Base-by-base conservation (phyloP, 345 rosid genomes). In the Erysimum cheiranthoides region DNA sequence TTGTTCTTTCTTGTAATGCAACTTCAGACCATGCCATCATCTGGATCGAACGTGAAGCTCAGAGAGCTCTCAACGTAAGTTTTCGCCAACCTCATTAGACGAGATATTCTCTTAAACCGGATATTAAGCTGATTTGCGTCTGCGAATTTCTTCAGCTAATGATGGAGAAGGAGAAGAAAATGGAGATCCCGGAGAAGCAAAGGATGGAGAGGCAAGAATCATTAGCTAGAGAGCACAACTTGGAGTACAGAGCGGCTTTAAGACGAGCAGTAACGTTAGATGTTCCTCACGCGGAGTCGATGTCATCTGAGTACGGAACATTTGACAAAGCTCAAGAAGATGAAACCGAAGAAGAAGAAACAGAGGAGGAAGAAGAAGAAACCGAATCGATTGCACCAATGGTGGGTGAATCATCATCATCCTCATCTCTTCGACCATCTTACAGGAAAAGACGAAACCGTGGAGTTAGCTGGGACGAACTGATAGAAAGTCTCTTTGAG, bases 1-100 rank as follows among this genome's bases (percentile, higher is more conserved):
- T 92, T 32, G 97, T 95, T 76, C 89, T 95, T 43, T 90, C 97
- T 68, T 95, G 95, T 78, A 90, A 94, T 71, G 98, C 97, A 71
- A 89, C 90, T 79, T 90, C 99, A 21, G 99, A 95, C 65, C 99
- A 92, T 64, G 92, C 93, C 72, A 90, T 94, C 70, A 73, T 94
- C 46, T 94, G 97, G 97, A 87, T 92, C 30, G 92, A 90, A 75
- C 90, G 86, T 80, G 99, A 92, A 85, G 87, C 99, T 52, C 88
- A 57, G 61, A 79, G 90, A 81, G 97, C 97, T 62, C 78, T 92
- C 52, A 80, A 85, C 10, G 98, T 90, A 88, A 84, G 89, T 67
- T 52, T 62, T 46, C 42, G 16, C 21, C 10, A 40, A 12, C 35
- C 73, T 65, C 68, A 11, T 39, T 49, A 3, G 39, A 47, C 14